phyloP scores from a whole-genome alignment of 768 basidiomycete genomes.

The Boletus insuetus region DNA sequence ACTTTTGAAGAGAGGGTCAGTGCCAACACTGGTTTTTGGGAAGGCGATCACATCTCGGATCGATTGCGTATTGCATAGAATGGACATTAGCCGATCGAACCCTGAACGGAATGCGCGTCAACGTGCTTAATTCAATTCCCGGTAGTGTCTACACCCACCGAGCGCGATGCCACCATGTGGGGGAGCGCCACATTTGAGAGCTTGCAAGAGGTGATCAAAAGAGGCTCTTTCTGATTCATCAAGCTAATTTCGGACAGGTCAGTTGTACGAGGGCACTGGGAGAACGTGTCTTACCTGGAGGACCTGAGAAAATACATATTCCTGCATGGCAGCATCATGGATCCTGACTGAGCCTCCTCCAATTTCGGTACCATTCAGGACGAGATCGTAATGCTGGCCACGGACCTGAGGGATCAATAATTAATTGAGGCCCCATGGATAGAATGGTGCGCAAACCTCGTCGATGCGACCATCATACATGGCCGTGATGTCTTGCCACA shows the following conservation, averaged over 20 bases:
- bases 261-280: constrained; percentile 6
- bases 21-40: constrained; percentile 83
- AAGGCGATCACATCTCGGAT: constrained; percentile 97
- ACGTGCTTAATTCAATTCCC: constrained; percentile 2
- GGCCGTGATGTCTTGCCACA: constrained; percentile 81
- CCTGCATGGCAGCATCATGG: constrained; percentile 86
- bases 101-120: constrained; percentile 44
- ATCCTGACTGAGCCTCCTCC: constrained; percentile 93
- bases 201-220: constrained; percentile 84
- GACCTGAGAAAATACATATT: constrained; percentile 71
- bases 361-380: constrained; percentile 90
- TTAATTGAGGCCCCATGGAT: not conserved
- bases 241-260: constrained; percentile 48
- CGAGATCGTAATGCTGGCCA: constrained; percentile 95
- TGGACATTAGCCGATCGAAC: constrained; percentile 90
- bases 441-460: constrained; percentile 36
- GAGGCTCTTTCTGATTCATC: constrained; percentile 66
- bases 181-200: constrained; percentile 86
- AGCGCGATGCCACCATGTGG: constrained; percentile 95
- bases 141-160: constrained; percentile 46
- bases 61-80: constrained; percentile 80
- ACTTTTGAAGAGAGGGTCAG: constrained; percentile 87
- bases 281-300: constrained; percentile 57
- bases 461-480: constrained; percentile 71
- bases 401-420: constrained; percentile 56